These are phyloP conservation scores for Metschnikowia picachoensis DNA, from an alignment of 805 yeast species.

Conservation along the genomic window DNA sequence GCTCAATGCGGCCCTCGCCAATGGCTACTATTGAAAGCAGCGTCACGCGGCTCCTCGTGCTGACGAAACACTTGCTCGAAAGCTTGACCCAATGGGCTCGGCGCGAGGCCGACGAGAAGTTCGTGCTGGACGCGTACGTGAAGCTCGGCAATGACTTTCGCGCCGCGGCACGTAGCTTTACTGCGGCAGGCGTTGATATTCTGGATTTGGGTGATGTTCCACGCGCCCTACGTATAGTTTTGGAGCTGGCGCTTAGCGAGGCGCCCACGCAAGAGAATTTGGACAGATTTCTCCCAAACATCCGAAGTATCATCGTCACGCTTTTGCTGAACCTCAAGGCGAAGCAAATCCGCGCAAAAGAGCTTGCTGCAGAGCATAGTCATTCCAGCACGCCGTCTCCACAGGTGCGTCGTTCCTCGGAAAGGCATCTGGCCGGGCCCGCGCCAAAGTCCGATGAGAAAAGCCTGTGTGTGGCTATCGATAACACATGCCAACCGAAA, in stretches of 20 bases:
- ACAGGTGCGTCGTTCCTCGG: neutral
- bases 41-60: slow-evolving; percentile 73
- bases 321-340: slow-evolving; percentile 74
- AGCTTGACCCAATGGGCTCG: slow-evolving; percentile 88
- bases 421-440: neutral
- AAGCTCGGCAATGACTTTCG: slow-evolving; percentile 91
- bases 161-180: slow-evolving; percentile 75
- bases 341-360: slow-evolving; percentile 62
- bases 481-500: neutral
- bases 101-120: slow-evolving; percentile 70
- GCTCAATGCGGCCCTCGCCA: slow-evolving; percentile 15
- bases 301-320: slow-evolving; percentile 80
- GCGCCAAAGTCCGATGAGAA: too few species aligned
- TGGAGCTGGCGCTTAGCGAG: slow-evolving; percentile 84
- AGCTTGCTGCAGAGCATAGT: slow-evolving; percentile 24
- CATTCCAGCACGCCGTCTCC: slow-evolving; percentile 1
- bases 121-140: slow-evolving; percentile 88
- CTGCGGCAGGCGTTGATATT: slow-evolving; percentile 73
- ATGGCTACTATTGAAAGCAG: slow-evolving; percentile 66
- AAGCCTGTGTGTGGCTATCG: too few species aligned
- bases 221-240: slow-evolving; percentile 64
- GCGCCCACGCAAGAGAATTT: slow-evolving; percentile 79
- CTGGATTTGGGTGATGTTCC: slow-evolving; percentile 91
- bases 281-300: slow-evolving; percentile 76
- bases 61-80: slow-evolving; percentile 86